Percentiles rank a stretch among this genome's conserved stretches.
phyloP scores from a whole-genome alignment of 2,329 filamentous ascomycete species.

The Blastomyces silverae region DNA sequence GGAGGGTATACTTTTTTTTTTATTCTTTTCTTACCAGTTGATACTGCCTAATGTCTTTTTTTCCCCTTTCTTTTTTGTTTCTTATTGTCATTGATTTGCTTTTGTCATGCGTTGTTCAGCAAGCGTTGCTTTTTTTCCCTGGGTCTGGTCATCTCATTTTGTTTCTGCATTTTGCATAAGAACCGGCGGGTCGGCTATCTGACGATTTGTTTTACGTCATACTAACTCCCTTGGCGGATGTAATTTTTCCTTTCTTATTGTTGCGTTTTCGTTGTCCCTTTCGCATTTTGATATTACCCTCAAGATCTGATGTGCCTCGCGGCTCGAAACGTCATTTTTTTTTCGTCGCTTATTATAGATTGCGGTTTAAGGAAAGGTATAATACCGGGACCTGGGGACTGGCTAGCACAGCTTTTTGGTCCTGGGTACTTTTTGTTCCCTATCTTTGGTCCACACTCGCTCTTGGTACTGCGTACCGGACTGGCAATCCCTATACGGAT shows the following conservation, averaged over 20 bases:
- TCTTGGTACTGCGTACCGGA: slow-evolving; percentile 37
- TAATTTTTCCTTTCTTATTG: slow-evolving; percentile 25
- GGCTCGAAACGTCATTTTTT: slow-evolving; percentile 39
- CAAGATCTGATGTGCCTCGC: slow-evolving; percentile 46
- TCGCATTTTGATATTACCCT: slow-evolving; percentile 40
- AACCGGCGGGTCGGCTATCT: slow-evolving; percentile 45
- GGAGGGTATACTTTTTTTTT: slow-evolving; percentile 34
- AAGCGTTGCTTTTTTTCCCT: slow-evolving; percentile 42
- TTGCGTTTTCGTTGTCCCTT: slow-evolving; percentile 25
- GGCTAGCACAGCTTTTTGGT: slow-evolving; percentile 21
- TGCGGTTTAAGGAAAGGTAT: slow-evolving; percentile 15
- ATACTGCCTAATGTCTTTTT: slow-evolving; percentile 37
- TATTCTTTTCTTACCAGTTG: slow-evolving; percentile 35
- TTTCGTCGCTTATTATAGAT: slow-evolving; percentile 30
- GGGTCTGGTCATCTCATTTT: slow-evolving; percentile 22
- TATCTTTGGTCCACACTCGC: slow-evolving; percentile 36
- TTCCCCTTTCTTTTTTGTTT: slow-evolving; percentile 34
- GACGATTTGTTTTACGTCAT: slow-evolving; percentile 37
- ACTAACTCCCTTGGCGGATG: slow-evolving; percentile 31
- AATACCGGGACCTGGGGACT: slow-evolving; percentile 21
- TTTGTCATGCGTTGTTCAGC: slow-evolving; percentile 43
- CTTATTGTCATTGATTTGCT: slow-evolving; percentile 26
- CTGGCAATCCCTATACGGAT: slow-evolving; percentile 28
- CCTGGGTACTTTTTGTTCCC: slow-evolving; percentile 24
- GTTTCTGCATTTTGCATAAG: slow-evolving; percentile 36